A percentile compares a stretch with the other conserved stretches of the same genome.
Conservation (phyloP, 768 basidiomycete genomes). For the Boletus barrowsii region DNA sequence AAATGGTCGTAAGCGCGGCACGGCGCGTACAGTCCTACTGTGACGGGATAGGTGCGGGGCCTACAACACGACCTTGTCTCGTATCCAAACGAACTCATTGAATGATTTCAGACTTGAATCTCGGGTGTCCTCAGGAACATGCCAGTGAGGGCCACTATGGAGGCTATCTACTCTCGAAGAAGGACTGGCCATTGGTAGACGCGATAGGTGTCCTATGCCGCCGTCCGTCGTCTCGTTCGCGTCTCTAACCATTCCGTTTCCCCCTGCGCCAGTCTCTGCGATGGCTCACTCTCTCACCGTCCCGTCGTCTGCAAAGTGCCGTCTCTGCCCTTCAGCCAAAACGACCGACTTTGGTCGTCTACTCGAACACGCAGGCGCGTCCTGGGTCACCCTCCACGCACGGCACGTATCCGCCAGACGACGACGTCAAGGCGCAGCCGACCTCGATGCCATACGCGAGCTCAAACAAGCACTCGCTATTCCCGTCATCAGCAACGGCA, state of each 20-base stretch:
- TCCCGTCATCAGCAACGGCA: constrained; percentile 76
- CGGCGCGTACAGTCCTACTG: constrained; percentile 56
- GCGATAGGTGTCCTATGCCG: constrained; percentile 48
- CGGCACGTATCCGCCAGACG: constrained; percentile 67
- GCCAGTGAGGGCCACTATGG: constrained; percentile 68
- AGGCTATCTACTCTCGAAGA: constrained; percentile 69
- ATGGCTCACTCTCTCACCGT: constrained; percentile 62
- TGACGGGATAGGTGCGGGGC: constrained; percentile 61
- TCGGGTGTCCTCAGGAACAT: constrained; percentile 75
- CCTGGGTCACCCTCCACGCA: constrained; percentile 73
- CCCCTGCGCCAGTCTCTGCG: constrained; percentile 47
- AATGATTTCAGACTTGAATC: constrained; percentile 59
- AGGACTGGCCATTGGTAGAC: constrained; percentile 69
- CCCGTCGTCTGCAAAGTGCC: constrained; percentile 65
- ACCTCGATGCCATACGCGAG: constrained; percentile 54
- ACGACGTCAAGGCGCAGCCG: constrained; percentile 71
- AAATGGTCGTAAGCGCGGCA: constrained; percentile 57
- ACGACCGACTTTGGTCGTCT: constrained; percentile 55
- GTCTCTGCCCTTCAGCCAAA: constrained; percentile 49
- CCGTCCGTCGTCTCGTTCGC: neutral
- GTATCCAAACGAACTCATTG: neutral
- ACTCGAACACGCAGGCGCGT: constrained; percentile 62
- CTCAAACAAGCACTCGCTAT: constrained; percentile 51
- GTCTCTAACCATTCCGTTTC: neutral
- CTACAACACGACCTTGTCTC: neutral